Base-by-base conservation (phyloP, 331 rosid genomes). In the Quercus tomentella region DNA sequence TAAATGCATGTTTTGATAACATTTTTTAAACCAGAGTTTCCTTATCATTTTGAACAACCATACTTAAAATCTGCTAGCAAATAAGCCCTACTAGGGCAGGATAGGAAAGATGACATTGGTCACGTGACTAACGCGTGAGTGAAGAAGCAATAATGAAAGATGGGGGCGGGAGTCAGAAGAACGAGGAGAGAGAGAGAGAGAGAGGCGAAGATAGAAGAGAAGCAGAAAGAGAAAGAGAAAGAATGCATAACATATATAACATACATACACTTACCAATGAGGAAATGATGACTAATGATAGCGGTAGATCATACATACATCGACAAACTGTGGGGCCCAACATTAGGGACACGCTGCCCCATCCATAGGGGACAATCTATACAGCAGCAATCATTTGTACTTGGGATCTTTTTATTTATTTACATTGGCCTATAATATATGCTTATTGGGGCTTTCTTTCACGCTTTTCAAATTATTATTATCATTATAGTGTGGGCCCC, bases 331-430 rank as follows among this genome's bases (percentile, higher is more conserved):
- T 23, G 76, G 79, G 80, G 60, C n/a, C 75, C 65, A 49, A 60
- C 3, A 72, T 45, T 4, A 22, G 61, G 82, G 83, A 82, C 85
- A 41, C 66, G 9, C 31, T 83, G 89, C 86, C 62, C 49, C 22
- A 83, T 14, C 79, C 79, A 0, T 21, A 79, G 89, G 91, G 79
- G 88, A 89, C 91, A 87, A 56, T 52, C 6, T 45, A 84, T 22
- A 76, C 78, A 75, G 69, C 82, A 35, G 68, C 91, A 86, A 89
- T 89, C 93, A 90, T 89, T 89, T 90, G 84, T 83, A 80, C 86
- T 70, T 82, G 79, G 76, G 85, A 76, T 84, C 83, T 84, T 57
- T 41, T 41, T 65, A 30, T 31, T 17, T 17, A 16, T 65, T 65
- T 4, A 58, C 45, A 41, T 41, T 41, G 45, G 45, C 45, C 45